Evolutionary conservation across 2,329 filamentous ascomycete genomes (phyloP), one percentile per base, ranked within the genome.

Genomic region (Cercospora sp.): DNA sequence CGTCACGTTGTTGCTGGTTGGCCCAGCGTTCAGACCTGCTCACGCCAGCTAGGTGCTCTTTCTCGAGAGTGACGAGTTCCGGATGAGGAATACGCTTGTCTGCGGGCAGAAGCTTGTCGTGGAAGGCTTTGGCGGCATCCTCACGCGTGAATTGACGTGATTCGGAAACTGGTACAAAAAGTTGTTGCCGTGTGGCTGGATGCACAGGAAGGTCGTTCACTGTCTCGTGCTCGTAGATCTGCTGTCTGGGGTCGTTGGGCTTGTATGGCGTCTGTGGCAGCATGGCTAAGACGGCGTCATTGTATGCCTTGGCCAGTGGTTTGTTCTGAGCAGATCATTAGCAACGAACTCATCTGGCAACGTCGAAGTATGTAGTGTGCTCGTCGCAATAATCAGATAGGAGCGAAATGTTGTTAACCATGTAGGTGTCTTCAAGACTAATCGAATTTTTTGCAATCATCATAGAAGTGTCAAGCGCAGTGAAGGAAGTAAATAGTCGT

Each of bases 351-450:
- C 13, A 18, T 36, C 23, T 48, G 5, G 39, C 26, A 51, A 28
- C 33, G 13, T 26, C 36, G 6, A 51, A 23, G 5, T 4, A 10
- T 20, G 30, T 8, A 16, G 13, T 60, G 23, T 20, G 5, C 6
- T 60, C 39, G 26, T 42, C 18, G 57, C 63, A 20, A 18, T n/a
- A 74, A 74, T 92, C 90, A 92, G 90, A 90, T 87, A 90, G 87
- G 87, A 85, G 88, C 85, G 87, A 85, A 90, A 89, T 86, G 83
- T 87, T 86, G 90, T 85, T 94, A 94, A 97, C 92, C 92, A 95
- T 89, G 85, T 89, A 79, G 83, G 81, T 89, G 94, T 98, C 94
- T 97, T 97, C 86, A 96, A 97, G 94, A 98, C 94, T 97, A 97
- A 98, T 97, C 94, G 94, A 88, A 84, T 91, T 87, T 89, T 88